Percentiles rank a stretch among this genome's conserved stretches.
Evolutionary conservation across 768 basidiomycete genomes (phyloP).

Genomic region (Gloeopeniophorella convolvens): DNA sequence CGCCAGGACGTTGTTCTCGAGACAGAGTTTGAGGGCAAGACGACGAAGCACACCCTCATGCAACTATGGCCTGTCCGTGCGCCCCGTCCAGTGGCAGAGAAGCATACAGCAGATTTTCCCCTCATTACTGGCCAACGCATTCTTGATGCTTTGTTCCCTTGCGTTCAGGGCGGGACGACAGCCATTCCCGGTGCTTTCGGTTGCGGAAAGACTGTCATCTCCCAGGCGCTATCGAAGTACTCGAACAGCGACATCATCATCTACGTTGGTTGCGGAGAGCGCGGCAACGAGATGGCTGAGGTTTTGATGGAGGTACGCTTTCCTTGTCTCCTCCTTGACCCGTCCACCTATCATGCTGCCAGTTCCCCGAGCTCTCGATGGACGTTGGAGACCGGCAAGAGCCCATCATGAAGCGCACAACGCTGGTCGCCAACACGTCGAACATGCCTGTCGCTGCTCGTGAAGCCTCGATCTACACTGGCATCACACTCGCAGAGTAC

Average conservation of each 20-base stretch:
- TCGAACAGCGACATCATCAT: constrained; percentile 99
- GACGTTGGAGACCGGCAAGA: constrained; percentile 89
- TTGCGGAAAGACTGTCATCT: constrained; percentile 98
- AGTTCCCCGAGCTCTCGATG: constrained; percentile 91
- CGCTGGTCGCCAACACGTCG: constrained; percentile 97
- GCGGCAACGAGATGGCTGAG: constrained; percentile 99
- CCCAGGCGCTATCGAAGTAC: constrained; percentile 95
- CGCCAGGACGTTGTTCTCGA: constrained; percentile 87
- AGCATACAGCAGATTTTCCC: constrained; percentile 87
- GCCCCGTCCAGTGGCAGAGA: constrained; percentile 92
- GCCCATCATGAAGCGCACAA: constrained; percentile 99
- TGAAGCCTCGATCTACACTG: constrained; percentile 99
- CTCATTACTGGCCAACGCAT: constrained; percentile 96
- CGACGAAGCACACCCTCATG: constrained; percentile 90
- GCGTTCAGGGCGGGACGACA: constrained; percentile 93
- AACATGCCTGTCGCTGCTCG: constrained; percentile 99
- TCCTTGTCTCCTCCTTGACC: constrained; percentile 2
- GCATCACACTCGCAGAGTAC: constrained; percentile 97
- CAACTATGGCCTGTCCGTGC: constrained; percentile 99
- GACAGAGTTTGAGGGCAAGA: constrained; percentile 96
- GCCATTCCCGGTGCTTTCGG: constrained; percentile 99
- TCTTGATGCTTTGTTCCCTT: constrained; percentile 96
- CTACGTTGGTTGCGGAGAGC: constrained; percentile 98
- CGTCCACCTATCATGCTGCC: constrained; percentile 12
- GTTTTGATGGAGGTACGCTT: constrained; percentile 93